phyloP scores from a whole-genome alignment of 352 stramenopile genomes.

The Globisporangium parvum region DNA sequence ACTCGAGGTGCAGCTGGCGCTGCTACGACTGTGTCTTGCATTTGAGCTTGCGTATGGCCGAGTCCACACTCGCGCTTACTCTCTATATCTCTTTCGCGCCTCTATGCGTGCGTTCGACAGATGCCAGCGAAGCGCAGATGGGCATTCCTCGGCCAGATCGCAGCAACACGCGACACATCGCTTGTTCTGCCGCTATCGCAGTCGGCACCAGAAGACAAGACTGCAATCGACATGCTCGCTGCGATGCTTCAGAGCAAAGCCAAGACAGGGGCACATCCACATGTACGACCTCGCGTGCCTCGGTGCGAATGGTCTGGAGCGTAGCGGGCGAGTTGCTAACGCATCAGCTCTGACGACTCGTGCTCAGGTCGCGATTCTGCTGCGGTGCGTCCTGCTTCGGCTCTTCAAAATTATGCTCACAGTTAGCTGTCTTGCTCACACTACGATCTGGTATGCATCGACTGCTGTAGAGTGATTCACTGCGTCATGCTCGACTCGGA shows the following conservation, averaged over 20 bases:
- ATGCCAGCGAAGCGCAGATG: slow-evolving; percentile 11
- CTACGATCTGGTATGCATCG: neutral
- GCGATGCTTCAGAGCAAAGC: slow-evolving; percentile 15
- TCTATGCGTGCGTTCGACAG: neutral
- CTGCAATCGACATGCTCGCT: slow-evolving; percentile 6
- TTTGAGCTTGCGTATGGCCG: too few species aligned
- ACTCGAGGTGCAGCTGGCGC: too few species aligned
- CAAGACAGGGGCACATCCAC: slow-evolving; percentile 16
- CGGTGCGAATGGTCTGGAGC: neutral
- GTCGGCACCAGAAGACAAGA: neutral
- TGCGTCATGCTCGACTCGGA: slow-evolving; percentile 15
- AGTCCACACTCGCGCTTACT: too few species aligned
- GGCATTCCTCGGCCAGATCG: slow-evolving; percentile 8
- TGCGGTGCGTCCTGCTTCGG: neutral
- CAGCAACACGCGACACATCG: slow-evolving; percentile 1
- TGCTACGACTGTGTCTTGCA: neutral
- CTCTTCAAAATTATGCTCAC: too few species aligned
- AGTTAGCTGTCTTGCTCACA: too few species aligned
- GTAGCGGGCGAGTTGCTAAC: neutral
- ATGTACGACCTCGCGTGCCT: slow-evolving; percentile 11
- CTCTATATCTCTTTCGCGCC: neutral
- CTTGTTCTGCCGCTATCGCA: slow-evolving; percentile 2
- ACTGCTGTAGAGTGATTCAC: slow-evolving; percentile 8
- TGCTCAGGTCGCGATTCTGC: slow-evolving; percentile 4
- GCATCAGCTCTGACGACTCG: neutral